phyloP scores from a whole-genome alignment of 2,329 filamentous ascomycete species.

The Neopestalotiopsis sp. region DNA sequence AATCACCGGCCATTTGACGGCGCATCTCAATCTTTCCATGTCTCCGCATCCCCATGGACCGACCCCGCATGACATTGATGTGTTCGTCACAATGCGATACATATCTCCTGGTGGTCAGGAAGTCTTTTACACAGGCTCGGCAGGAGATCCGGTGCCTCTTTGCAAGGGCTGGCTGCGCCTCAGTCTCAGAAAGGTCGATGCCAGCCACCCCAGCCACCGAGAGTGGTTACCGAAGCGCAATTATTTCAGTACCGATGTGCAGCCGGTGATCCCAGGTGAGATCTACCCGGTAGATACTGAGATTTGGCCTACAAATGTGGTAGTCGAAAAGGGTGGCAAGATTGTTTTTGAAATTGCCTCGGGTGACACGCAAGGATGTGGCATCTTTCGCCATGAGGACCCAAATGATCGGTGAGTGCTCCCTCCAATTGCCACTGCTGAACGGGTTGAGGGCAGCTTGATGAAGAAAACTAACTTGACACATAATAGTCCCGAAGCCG shows the following conservation, averaged over 20 bases:
- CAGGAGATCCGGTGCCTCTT: conserved; percentile 66
- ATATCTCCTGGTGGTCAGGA: conserved; percentile 59
- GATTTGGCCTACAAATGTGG: conserved; percentile 68
- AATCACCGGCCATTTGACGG: conserved; percentile 71
- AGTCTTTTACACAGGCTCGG: conserved; percentile 69
- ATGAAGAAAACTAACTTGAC: neutral
- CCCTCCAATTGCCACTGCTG: neutral
- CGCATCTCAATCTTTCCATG: conserved; percentile 68
- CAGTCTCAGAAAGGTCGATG: conserved; percentile 60
- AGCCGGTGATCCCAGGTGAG: conserved; percentile 57
- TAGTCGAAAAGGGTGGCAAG: conserved; percentile 53
- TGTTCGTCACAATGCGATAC: conserved; percentile 69
- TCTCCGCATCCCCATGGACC: conserved; percentile 54
- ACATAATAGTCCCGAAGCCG: neutral
- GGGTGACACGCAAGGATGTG: conserved; percentile 57
- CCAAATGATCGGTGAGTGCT: conserved; percentile 43
- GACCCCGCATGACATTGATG: conserved; percentile 60
- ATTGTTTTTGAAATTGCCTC: conserved; percentile 52
- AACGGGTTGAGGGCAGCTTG: neutral
- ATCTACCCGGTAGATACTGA: conserved; percentile 67
- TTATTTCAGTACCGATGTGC: conserved; percentile 62
- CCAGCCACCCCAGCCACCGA: conserved; percentile 55
- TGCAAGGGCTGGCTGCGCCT: conserved; percentile 69
- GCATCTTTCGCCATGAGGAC: conserved; percentile 52
- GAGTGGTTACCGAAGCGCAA: conserved; percentile 62